phyloP scores from a whole-genome alignment of 2,329 filamentous ascomycete species.

The Xylaria sp. region DNA sequence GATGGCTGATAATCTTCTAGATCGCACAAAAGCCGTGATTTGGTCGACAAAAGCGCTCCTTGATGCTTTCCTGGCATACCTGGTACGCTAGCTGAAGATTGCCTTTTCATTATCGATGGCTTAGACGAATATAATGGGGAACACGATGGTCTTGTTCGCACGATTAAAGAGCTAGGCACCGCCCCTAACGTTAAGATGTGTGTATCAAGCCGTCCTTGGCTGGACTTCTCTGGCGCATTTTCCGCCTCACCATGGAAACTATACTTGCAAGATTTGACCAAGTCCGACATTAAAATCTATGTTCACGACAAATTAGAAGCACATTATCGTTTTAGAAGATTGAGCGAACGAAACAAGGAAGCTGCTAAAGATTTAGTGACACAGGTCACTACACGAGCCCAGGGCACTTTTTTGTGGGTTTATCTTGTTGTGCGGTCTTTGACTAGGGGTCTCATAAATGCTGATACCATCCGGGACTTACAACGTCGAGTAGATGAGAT shows the following conservation, averaged over 20 bases:
- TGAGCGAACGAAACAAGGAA: not conserved
- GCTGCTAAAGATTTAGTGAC: not conserved
- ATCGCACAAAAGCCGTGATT: not conserved
- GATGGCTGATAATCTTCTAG: not conserved
- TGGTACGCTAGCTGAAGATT: not conserved
- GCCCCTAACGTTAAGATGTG: not conserved
- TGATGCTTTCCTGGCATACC: not conserved
- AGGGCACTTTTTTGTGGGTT: slow-evolving; percentile 20
- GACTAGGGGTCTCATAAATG: slow-evolving; percentile 9
- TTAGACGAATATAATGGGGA: slow-evolving; percentile 1
- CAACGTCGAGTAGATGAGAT: slow-evolving; percentile 20
- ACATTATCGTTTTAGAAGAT: not conserved
- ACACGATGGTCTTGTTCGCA: not conserved
- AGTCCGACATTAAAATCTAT: slow-evolving; percentile 6
- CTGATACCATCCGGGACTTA: slow-evolving; percentile 19
- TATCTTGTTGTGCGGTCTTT: slow-evolving; percentile 26
- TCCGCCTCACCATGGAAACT: slow-evolving; percentile 12
- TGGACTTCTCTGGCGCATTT: slow-evolving; percentile 1
- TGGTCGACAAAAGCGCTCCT: slow-evolving; percentile 3
- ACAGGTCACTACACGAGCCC: slow-evolving; percentile 5
- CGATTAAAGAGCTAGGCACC: not conserved
- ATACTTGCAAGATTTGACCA: slow-evolving; percentile 13
- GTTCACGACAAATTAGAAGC: slow-evolving; percentile 7
- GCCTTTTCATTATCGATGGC: slow-evolving; percentile 2
- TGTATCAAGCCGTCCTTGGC: slow-evolving; percentile 3